A percentile compares a stretch with the other conserved stretches of the same genome.
phyloP scores from a whole-genome alignment of 1,284 basidiomycete species.

The Ustilago nuda region DNA sequence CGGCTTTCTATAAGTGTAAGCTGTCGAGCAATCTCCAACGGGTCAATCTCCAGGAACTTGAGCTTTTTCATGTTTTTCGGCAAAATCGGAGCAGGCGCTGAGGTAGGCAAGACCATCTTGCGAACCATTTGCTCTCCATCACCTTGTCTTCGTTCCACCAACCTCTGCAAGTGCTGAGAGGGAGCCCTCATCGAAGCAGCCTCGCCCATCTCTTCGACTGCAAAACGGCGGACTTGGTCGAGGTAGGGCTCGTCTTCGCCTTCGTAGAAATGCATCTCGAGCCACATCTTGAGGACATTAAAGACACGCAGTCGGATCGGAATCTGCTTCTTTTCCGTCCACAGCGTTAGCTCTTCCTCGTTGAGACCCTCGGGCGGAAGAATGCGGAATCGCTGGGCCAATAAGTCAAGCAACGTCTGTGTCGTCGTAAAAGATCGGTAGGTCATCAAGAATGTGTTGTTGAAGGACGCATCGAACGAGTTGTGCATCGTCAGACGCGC shows the following conservation, averaged over 20 bases:
- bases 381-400: constrained; percentile 85
- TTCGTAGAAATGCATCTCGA: constrained; percentile 70
- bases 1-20: constrained; percentile 91
- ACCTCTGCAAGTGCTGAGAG: constrained; percentile 66
- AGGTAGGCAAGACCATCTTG: constrained; percentile 62
- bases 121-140: constrained; percentile 60
- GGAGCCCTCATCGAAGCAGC: constrained; percentile 50
- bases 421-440: constrained; percentile 94
- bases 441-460: constrained; percentile 93
- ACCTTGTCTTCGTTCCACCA: constrained; percentile 68
- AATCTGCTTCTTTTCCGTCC: constrained; percentile 88
- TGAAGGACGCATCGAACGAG: constrained; percentile 79
- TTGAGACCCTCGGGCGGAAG: constrained; percentile 79
- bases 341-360: constrained; percentile 78
- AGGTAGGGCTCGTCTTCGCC: constrained; percentile 69
- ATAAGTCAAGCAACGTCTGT: constrained; percentile 85
- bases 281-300: constrained; percentile 71
- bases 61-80: constrained; percentile 81
- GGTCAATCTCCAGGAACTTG: constrained; percentile 87
- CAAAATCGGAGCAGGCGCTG: constrained; percentile 75
- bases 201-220: constrained; percentile 64
- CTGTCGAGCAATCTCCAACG: constrained; percentile 91
- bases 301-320: constrained; percentile 76
- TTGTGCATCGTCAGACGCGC: constrained; percentile 88
- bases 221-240: constrained; percentile 67